Evolutionary conservation across 2,329 filamentous ascomycete genomes (phyloP), one percentile per base, ranked within the genome.

Genomic region (Aspergillus fijiensis): DNA sequence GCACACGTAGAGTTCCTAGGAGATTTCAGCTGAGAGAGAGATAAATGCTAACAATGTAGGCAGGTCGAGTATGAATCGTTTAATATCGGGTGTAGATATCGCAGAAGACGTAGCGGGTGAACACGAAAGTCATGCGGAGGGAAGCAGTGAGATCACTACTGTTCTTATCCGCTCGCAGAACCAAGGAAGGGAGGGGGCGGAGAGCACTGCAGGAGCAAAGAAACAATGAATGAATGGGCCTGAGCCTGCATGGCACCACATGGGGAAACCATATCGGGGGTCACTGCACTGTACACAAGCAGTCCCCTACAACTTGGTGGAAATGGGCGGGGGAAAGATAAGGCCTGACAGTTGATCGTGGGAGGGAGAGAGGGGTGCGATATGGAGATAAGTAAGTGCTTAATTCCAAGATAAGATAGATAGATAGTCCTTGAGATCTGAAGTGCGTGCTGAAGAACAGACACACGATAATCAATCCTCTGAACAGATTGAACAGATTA

Each of bases 81-180:
- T 55, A 23, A 55, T 55, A 55, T 31, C 42, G 29, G 29, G 16
- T 23, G 12, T 48, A 33, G 27, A 25, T 39, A 39, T 42, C 29
- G n/a, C 19, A 19, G 45, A 55, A 49, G 42, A 35, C 14, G 48
- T 55, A 45, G 53, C n/a, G 39, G 39, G 39, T 19, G 29, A n/a
- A 35, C 23, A 19, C 27, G 35, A 50, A 49, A 27, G 21, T 50
- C 47, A 33, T 14, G 25, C 21, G 23, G 39, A 31, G 23, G 42
- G 29, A 23, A 11, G 27, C 16, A 10, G 42, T 57, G 47, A 57
- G 55, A 57, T 57, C 55, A 42, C 49, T 19, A 19, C 39, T 45
- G 39, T 16, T n/a, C 16, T 51, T 57, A 51, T 51, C 48, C 11
- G 31, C 33, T 16, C 27, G 39, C 48, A 45, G 39, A 47, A 51